phyloP scores from a whole-genome alignment of 495 filamentous ascomycete genomes.

The Geopyxis carbonaria region DNA sequence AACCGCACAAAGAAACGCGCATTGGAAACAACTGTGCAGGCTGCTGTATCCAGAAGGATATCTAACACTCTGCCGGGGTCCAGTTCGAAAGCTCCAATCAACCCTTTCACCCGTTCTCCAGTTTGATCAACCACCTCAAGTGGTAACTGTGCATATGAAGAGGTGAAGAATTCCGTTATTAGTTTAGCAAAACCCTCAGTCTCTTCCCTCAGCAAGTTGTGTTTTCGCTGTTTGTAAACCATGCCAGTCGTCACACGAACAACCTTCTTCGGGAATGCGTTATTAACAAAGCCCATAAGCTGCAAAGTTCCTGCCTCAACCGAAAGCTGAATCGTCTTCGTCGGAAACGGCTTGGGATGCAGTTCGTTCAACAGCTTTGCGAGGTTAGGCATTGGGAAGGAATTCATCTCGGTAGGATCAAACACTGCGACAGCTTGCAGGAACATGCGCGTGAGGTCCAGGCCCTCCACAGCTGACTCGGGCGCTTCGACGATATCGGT shows the following conservation, averaged over 20 bases:
- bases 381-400: conserved; percentile 22
- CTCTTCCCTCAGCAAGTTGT: conserved; percentile 90
- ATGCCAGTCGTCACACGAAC: conserved; percentile 80
- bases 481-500: conserved; percentile 54
- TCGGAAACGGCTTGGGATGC: conserved; percentile 51
- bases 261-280: conserved; percentile 62
- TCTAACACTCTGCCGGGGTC: conserved; percentile 90
- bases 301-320: conserved; percentile 64
- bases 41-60: conserved; percentile 77
- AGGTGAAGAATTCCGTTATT: conserved; percentile 73
- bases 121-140: conserved; percentile 50
- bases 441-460: conserved; percentile 41
- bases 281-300: conserved; percentile 59
- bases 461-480: conserved; percentile 29
- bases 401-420: conserved; percentile 44
- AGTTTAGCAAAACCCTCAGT: conserved; percentile 86
- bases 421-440: conserved; percentile 66
- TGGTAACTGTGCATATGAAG: conserved; percentile 25
- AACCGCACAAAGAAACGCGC: conserved; percentile 87
- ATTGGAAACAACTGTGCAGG: conserved; percentile 64
- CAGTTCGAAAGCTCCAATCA: conserved; percentile 83
- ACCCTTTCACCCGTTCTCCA: conserved; percentile 61
- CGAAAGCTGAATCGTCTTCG: conserved; percentile 55
- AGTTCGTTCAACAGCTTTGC: conserved; percentile 38
- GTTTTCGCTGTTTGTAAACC: conserved; percentile 87